Conservation (phyloP, 331 rosid genomes). For the Pyrus hybrid region DNA sequence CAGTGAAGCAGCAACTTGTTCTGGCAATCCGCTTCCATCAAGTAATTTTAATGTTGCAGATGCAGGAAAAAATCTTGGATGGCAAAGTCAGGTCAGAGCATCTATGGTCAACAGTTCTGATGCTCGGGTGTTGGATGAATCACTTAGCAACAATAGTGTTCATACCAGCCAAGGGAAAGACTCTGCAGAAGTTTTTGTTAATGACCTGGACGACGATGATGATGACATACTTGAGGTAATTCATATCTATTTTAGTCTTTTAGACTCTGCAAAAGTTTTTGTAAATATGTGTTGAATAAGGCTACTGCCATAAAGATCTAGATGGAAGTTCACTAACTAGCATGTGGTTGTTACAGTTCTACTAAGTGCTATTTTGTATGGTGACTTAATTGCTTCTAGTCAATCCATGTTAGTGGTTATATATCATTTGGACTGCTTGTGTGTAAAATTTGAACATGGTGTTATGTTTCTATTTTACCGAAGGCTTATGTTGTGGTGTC, state of each 20-base stretch:
- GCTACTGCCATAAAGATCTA: neutral
- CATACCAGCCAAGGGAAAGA: conserved; percentile 25
- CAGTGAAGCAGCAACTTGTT: conserved; percentile 16
- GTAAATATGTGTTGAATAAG: neutral
- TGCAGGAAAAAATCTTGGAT: conserved; percentile 16
- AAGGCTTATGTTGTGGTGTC: neutral
- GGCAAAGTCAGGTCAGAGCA: conserved; percentile 28
- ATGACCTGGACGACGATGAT: conserved; percentile 48
- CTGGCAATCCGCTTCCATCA: conserved; percentile 15
- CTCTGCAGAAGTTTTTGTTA: conserved; percentile 23
- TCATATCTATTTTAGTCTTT: neutral
- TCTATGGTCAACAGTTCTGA: conserved; percentile 27
- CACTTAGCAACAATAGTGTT: conserved; percentile 22
- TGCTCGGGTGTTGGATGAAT: conserved; percentile 29
- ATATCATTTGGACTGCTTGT: neutral
- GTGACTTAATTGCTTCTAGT: neutral
- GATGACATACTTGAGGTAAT: conserved; percentile 75
- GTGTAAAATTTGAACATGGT: neutral
- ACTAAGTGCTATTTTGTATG: neutral
- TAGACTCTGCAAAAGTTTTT: neutral
- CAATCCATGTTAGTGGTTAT: neutral
- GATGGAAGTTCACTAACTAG: neutral
- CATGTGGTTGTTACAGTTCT: neutral
- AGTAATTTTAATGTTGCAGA: conserved; percentile 20
- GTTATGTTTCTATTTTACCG: neutral